Conservation (phyloP, 2,329 filamentous ascomycete genomes). For the Helotiales sp. region DNA sequence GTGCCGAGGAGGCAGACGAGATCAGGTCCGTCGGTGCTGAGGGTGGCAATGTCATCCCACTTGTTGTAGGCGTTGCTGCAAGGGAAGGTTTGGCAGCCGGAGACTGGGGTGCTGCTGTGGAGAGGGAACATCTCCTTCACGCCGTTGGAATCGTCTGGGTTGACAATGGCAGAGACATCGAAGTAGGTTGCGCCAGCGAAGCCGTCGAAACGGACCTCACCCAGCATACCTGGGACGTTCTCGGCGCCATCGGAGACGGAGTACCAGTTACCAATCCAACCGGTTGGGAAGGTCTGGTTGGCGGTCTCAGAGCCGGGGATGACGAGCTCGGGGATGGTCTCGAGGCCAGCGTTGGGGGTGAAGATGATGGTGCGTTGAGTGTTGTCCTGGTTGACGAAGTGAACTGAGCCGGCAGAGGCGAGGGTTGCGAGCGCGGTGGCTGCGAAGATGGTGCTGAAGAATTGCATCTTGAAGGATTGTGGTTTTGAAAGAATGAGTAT, state of each 20-base stretch:
- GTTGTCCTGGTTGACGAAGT: constrained; percentile 63
- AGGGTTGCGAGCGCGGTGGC: constrained; percentile 50
- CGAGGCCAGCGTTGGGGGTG: constrained; percentile 34
- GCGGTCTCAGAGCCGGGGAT: constrained; percentile 33
- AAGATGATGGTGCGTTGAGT: constrained; percentile 45
- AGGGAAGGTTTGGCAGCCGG: constrained; percentile 57
- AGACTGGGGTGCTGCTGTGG: constrained; percentile 46
- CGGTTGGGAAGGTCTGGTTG: constrained; percentile 47
- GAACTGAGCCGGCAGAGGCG: constrained; percentile 55
- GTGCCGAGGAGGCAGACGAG: constrained; percentile 51
- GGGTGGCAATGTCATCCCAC: constrained; percentile 60
- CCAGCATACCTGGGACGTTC: constrained; percentile 55
- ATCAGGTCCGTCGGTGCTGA: constrained; percentile 53
- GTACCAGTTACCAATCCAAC: constrained; percentile 52
- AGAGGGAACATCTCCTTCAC: constrained; percentile 61
- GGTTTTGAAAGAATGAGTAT: constrained; percentile 26
- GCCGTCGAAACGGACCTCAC: constrained; percentile 57
- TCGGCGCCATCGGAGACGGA: constrained; percentile 52
- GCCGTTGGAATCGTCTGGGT: constrained; percentile 54
- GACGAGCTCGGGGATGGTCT: constrained; percentile 28
- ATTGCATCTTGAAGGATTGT: constrained; percentile 57
- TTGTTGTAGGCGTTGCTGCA: constrained; percentile 60
- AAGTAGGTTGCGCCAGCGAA: constrained; percentile 58
- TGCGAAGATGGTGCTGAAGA: constrained; percentile 49
- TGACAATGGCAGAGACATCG: constrained; percentile 63